Conservation (phyloP, 495 filamentous ascomycete species). For the Talaromyces borbonicus region DNA sequence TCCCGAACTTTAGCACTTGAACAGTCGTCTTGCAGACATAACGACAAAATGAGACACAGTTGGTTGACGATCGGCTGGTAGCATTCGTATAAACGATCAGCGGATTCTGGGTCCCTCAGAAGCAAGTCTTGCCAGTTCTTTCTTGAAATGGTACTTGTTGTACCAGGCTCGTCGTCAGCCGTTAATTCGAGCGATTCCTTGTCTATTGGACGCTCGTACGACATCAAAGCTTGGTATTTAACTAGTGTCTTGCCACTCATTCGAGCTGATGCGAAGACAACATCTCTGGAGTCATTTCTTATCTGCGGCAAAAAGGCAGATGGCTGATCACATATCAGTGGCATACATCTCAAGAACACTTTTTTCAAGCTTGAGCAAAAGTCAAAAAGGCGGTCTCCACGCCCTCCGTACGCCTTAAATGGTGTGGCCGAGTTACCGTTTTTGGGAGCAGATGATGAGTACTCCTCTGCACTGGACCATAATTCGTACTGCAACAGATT, state of each 20-base stretch:
- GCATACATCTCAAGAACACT: background rate
- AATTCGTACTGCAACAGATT: slow-evolving; percentile 3
- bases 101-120: background rate
- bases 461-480: background rate
- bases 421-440: background rate
- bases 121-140: background rate
- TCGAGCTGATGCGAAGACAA: background rate
- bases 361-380: slow-evolving; percentile 7
- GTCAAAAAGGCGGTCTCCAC: background rate
- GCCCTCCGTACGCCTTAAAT: no score
- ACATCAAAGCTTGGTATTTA: background rate
- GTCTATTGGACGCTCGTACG: background rate
- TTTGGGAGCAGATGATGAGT: background rate
- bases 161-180: background rate
- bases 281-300: background rate
- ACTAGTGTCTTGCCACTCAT: background rate
- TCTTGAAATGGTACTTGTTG: background rate
- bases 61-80: slow-evolving; percentile 1
- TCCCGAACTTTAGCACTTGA: background rate
- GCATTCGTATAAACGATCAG: background rate
- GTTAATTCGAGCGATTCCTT: background rate
- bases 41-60: slow-evolving; percentile 3
- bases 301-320: background rate
- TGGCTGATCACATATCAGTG: background rate
- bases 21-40: background rate